Base-by-base conservation (phyloP, 495 filamentous ascomycete genomes). In the Achaetomiella virescens region DNA sequence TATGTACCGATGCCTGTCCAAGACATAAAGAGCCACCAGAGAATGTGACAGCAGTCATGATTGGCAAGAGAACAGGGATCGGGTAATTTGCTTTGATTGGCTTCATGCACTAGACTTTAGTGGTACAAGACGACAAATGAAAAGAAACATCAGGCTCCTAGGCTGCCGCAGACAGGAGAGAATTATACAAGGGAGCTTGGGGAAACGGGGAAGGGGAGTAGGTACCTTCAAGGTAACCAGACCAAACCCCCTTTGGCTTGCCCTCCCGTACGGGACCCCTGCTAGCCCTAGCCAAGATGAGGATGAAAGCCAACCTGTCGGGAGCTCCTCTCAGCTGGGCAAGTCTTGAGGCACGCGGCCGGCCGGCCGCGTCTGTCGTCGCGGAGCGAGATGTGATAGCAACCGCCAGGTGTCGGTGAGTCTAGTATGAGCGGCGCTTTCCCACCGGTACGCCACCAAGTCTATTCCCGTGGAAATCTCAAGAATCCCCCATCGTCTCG, bases 101-200 rank as follows among this genome's bases (percentile, higher is more conserved):
- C 56, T 57, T 52, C 47, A 57, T 63, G 61, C 57, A 58, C 36
- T 42, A 43, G 51, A 55, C 51, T 54, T 25, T 58, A 58, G 47
- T 58, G 60, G 51, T 64, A 64, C 61, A 64, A 33, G 58, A 40
- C 57, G 54, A 61, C 58, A 64, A 58, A 64, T 51, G 54, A 64
- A 64, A 63, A 46, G 49, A 31, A 25, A 57, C 49, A 55, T n/a
- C 52, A 61, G 35, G 45, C 12, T 45, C 54, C 37, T 56, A 35
- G 37, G 45, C 54, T 54, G 44, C 51, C 36, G 31, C 46, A 29
- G 14, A 45, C 50, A 43, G 25, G 40, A 42, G 49, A 45, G 25
- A 43, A 22, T 37, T 44, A 38, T 50, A 59, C 50, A 54, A 31
- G 45, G 21, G 33, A 48, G 50, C 37, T 21, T 43, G 18, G 40